Conservation (phyloP, 805 yeast genomes). For the Cyberlindnera maritima region DNA sequence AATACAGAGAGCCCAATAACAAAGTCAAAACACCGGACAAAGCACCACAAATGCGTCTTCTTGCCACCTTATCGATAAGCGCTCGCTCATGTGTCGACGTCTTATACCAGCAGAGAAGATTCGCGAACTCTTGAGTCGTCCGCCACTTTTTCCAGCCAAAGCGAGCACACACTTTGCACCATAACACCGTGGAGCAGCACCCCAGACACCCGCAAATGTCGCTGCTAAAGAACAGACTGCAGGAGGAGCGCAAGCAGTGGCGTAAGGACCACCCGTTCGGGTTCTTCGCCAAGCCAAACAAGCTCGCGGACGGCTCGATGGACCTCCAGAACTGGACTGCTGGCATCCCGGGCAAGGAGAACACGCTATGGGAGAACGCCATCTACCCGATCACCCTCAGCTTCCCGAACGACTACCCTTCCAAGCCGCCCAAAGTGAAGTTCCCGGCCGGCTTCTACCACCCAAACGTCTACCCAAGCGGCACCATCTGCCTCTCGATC, state of each 20-base stretch:
- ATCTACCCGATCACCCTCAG: constrained; percentile 76
- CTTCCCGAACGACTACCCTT: constrained; percentile 91
- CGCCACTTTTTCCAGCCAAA: too few species aligned
- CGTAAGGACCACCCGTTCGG: constrained; percentile 98
- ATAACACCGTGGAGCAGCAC: too few species aligned
- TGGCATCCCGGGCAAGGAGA: constrained; percentile 91
- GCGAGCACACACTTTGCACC: too few species aligned
- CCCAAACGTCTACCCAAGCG: constrained; percentile 97
- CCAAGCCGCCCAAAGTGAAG: constrained; percentile 92
- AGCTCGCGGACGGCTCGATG: constrained; percentile 75
- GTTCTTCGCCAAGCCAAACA: constrained; percentile 87
- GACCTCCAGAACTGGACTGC: constrained; percentile 89
- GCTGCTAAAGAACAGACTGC: constrained; percentile 54
- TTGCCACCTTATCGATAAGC: too few species aligned
- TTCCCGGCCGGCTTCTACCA: constrained; percentile 91
- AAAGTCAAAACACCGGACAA: too few species aligned
- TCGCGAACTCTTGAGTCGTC: too few species aligned
- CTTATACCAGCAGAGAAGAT: too few species aligned
- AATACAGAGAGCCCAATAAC: too few species aligned
- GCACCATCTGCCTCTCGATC: constrained; percentile 90
- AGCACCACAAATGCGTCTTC: too few species aligned
- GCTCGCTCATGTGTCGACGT: too few species aligned
- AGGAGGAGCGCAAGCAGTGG: constrained; percentile 96
- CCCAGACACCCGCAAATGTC: constrained; percentile 10
- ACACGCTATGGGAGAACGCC: constrained; percentile 89